These are phyloP conservation scores for Colletotrichum truncatum DNA, from an alignment of 2,329 filamentous ascomycete species.

Conservation along the genomic window DNA sequence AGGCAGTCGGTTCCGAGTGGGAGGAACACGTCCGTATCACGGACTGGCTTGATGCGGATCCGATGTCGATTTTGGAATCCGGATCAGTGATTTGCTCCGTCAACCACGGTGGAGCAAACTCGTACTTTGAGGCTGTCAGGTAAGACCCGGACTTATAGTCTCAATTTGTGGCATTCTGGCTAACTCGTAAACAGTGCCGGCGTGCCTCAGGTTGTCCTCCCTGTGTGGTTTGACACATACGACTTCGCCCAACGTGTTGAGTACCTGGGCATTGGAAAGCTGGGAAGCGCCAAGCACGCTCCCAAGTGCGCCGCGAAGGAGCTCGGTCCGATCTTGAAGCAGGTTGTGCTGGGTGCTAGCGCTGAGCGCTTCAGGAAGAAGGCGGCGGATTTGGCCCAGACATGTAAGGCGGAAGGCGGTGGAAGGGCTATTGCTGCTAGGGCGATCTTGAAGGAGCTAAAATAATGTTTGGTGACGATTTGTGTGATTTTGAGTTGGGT, in stretches of 20 bases:
- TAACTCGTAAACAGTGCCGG: constrained; percentile 43
- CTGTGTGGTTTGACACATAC: constrained; percentile 56
- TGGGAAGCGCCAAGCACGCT: not conserved
- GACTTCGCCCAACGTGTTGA: constrained; percentile 56
- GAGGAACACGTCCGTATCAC: too few relatives aligned
- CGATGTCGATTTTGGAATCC: constrained; percentile 44
- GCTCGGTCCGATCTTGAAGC: not conserved
- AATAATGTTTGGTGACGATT: too few relatives aligned
- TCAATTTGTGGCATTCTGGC: not conserved
- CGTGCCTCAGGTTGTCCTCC: constrained; percentile 54
- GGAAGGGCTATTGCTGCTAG: too few relatives aligned
- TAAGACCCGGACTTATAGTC: constrained; percentile 14
- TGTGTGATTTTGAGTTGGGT: too few relatives aligned
- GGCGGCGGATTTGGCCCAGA: too few relatives aligned
- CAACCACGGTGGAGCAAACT: constrained; percentile 58
- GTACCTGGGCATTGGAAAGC: constrained; percentile 49
- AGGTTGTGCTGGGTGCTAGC: not conserved
- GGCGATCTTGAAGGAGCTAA: too few relatives aligned
- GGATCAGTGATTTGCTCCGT: constrained; percentile 50
- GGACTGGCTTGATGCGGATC: constrained; percentile 50
- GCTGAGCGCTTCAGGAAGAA: too few relatives aligned
- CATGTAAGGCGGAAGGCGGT: too few relatives aligned
- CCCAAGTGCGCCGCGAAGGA: not conserved
- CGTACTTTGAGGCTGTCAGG: constrained; percentile 47
- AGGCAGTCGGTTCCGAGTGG: constrained; percentile 37